phyloP scores from a whole-genome alignment of 2,329 filamentous ascomycete genomes.

The Drechmeria coniospora region DNA sequence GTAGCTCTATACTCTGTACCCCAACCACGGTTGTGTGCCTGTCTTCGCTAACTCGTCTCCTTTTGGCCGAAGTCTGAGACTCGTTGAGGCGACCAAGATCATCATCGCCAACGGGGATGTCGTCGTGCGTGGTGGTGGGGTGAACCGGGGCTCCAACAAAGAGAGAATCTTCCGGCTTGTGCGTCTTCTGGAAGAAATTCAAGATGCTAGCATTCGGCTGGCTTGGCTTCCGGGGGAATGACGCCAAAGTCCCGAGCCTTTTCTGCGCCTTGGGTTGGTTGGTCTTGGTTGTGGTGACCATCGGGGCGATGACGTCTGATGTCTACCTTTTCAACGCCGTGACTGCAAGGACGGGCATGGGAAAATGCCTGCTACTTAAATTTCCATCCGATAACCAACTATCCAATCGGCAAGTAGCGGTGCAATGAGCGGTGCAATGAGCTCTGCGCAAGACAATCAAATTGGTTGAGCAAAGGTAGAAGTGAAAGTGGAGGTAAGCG shows the following conservation, averaged over 20 bases:
- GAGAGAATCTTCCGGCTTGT: slow-evolving; percentile 41
- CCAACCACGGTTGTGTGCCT: slow-evolving; percentile 1
- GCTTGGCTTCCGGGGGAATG: slow-evolving; percentile 18
- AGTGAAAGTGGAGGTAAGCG: too few relatives aligned
- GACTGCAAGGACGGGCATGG: too few relatives aligned
- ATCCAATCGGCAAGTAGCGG: too few relatives aligned
- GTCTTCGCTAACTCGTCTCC: slow-evolving; percentile 13
- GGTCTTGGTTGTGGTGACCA: slow-evolving; percentile 19
- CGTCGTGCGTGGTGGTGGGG: slow-evolving; percentile 8
- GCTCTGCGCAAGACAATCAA: too few relatives aligned
- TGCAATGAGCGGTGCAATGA: too few relatives aligned
- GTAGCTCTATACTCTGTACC: background rate
- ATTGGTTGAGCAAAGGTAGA: too few relatives aligned
- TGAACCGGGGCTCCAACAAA: slow-evolving; percentile 30
- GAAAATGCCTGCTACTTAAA: too few relatives aligned
- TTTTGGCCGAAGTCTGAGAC: slow-evolving; percentile 16
- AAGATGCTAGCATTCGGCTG: slow-evolving; percentile 51
- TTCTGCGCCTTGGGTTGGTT: slow-evolving; percentile 16
- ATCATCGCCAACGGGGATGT: slow-evolving; percentile 14
- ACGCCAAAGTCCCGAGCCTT: slow-evolving; percentile 11
- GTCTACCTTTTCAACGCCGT: background rate
- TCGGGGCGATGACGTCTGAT: slow-evolving; percentile 7
- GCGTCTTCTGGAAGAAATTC: slow-evolving; percentile 59
- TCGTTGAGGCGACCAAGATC: slow-evolving; percentile 17
- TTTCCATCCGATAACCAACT: too few relatives aligned